These are phyloP conservation scores for Centaurea solstitialis DNA, from an alignment of 129 eudicot genomes.

Conservation along the genomic window DNA sequence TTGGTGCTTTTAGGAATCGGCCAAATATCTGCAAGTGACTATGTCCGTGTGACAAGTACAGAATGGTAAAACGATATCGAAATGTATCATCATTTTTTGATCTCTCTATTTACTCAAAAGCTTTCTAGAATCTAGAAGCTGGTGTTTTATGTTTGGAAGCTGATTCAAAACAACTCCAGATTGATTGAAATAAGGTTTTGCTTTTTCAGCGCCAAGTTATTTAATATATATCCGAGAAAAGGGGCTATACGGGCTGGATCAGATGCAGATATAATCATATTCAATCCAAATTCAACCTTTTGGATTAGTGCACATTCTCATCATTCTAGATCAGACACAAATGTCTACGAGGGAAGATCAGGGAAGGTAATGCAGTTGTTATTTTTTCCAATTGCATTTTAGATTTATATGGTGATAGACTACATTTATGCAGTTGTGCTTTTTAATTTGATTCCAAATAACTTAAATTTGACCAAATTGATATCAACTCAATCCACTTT, in stretches of 20 bases:
- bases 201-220: conserved; percentile 66
- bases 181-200: not conserved
- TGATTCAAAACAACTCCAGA: conserved; percentile 1
- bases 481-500: not conserved
- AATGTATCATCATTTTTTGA: not conserved
- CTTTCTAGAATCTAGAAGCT: conserved; percentile 17
- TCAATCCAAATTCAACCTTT: conserved; percentile 87
- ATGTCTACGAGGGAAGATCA: conserved; percentile 84
- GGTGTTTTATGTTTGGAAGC: not conserved
- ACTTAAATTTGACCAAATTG: not conserved
- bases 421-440: not conserved
- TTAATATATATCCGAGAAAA: conserved; percentile 92
- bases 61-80: too few relatives aligned
- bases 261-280: conserved; percentile 94
- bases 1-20: conserved; percentile 73
- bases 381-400: not conserved
- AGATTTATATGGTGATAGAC: not conserved
- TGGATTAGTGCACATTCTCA: conserved; percentile 72
- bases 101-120: not conserved
- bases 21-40: conserved; percentile 79
- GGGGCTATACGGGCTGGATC: conserved; percentile 95
- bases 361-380: conserved; percentile 67
- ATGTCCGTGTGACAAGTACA: conserved; percentile 90
- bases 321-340: conserved; percentile 87
- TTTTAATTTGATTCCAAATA: not conserved